Conservation (phyloP, 768 basidiomycete species). For the Suillus tomentosus region DNA sequence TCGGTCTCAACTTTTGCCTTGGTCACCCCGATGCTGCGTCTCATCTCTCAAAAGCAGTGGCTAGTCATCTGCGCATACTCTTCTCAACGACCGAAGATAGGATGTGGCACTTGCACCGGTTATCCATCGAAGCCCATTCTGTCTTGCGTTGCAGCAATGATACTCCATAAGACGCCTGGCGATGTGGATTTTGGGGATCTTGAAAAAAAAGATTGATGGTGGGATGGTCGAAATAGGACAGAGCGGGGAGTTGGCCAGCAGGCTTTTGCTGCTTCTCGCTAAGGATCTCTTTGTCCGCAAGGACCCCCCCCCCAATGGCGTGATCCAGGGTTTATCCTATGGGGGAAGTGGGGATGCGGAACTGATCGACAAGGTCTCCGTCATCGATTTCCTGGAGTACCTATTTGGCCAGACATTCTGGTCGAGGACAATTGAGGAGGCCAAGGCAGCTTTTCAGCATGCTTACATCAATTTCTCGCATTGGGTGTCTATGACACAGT, state of each 20-base stretch:
- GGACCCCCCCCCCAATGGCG: not conserved
- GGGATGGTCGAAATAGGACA: constrained; percentile 13
- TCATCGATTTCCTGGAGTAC: too few relatives aligned
- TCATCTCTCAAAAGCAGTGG: constrained; percentile 12
- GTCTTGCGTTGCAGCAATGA: constrained; percentile 12
- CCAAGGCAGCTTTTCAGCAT: constrained; percentile 11
- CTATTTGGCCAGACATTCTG: constrained; percentile 14
- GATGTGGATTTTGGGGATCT: not conserved
- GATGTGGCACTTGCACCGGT: constrained; percentile 15
- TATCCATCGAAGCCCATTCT: constrained; percentile 23
- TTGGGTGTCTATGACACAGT: constrained; percentile 17
- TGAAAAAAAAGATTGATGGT: constrained; percentile 6
- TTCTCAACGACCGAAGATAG: constrained; percentile 13
- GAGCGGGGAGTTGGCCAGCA: constrained; percentile 16
- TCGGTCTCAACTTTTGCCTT: constrained; percentile 9
- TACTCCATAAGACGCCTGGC: not conserved
- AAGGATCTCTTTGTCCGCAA: constrained; percentile 14
- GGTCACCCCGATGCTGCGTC: constrained; percentile 1
- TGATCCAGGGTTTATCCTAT: not conserved
- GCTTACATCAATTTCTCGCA: constrained; percentile 19
- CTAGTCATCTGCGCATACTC: constrained; percentile 18
- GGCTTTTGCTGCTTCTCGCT: constrained; percentile 14
- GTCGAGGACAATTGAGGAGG: not conserved
- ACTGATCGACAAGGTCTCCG: constrained; percentile 16
- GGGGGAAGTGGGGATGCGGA: constrained; percentile 2